These are phyloP conservation scores for Hypoxylon sp. DNA, from an alignment of 2,329 filamentous ascomycete species.

Conservation along the genomic window DNA sequence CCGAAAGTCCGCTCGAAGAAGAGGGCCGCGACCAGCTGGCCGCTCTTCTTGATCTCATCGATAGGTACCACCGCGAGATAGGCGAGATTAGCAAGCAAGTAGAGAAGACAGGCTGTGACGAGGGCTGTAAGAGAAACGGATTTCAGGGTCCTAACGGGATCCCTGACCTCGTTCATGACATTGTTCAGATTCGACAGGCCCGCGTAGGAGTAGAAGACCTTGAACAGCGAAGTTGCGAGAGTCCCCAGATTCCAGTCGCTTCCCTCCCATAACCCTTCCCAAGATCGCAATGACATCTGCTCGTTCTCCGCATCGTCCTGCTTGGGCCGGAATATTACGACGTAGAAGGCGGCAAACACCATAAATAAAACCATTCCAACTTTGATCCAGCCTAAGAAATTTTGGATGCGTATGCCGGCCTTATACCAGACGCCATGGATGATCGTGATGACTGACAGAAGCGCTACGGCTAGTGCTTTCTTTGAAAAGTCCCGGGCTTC, in stretches of 20 bases:
- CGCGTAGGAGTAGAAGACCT: slow-evolving; percentile 76
- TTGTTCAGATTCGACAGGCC: slow-evolving; percentile 76
- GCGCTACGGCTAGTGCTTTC: slow-evolving; percentile 67
- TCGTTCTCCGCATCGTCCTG: slow-evolving; percentile 35
- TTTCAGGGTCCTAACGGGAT: slow-evolving; percentile 73
- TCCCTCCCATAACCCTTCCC: slow-evolving; percentile 70
- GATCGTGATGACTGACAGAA: slow-evolving; percentile 68
- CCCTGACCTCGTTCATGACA: slow-evolving; percentile 76
- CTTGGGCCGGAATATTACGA: slow-evolving; percentile 61
- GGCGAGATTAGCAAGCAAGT: slow-evolving; percentile 73
- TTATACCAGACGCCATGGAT: slow-evolving; percentile 69
- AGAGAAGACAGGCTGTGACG: slow-evolving; percentile 70
- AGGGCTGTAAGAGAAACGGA: slow-evolving; percentile 71
- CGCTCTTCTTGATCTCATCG: slow-evolving; percentile 73
- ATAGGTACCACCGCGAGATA: slow-evolving; percentile 74
- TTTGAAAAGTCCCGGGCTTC: slow-evolving; percentile 63
- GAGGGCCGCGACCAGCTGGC: slow-evolving; percentile 74
- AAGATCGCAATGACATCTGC: slow-evolving; percentile 49
- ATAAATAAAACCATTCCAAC: slow-evolving; percentile 70
- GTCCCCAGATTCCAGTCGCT: slow-evolving; percentile 77
- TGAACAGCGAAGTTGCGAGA: slow-evolving; percentile 74
- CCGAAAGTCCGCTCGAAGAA: slow-evolving; percentile 76
- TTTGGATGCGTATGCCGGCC: slow-evolving; percentile 70
- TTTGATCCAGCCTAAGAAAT: slow-evolving; percentile 72
- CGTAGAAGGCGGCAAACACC: slow-evolving; percentile 69